phyloP scores from a whole-genome alignment of 768 basidiomycete genomes.

The Tulasnella sp. region DNA sequence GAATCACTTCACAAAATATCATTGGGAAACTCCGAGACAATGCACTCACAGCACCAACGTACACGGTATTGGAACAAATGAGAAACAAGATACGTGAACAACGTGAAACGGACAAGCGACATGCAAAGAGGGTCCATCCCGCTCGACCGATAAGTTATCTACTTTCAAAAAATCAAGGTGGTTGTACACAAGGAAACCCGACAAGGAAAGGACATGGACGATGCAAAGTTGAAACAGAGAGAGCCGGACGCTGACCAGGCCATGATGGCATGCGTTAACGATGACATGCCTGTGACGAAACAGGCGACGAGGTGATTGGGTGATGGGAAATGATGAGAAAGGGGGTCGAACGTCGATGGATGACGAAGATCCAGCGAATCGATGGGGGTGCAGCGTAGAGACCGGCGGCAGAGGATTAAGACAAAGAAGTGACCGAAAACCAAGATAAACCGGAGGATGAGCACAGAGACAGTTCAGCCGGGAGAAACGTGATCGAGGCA shows the following conservation, averaged over 20 bases:
- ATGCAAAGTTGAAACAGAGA: background rate
- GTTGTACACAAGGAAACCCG: background rate
- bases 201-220: background rate
- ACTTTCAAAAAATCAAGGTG: background rate
- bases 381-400: background rate
- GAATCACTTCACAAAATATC: background rate
- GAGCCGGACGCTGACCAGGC: background rate
- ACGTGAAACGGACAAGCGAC: background rate
- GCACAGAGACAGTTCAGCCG: background rate
- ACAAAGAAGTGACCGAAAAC: background rate
- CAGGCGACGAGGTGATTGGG: background rate
- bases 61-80: background rate
- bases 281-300: too few species aligned
- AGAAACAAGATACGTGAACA: constrained; percentile 1
- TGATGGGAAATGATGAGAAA: background rate
- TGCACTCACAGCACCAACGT: background rate
- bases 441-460: background rate
- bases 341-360: background rate
- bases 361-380: background rate
- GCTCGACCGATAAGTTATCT: constrained; percentile 11
- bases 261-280: background rate
- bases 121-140: constrained; percentile 2
- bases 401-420: background rate
- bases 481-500: background rate
- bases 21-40: background rate